These are phyloP conservation scores for Dictyostelium discoideum DNA, from an alignment of 78 protist species.

Conservation along the genomic window dicty_2.7 NC_007089.4:561001-561500, in stretches of 20 bases:
- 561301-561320: constrained; percentile 42
- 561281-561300: constrained; percentile 14
- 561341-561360: constrained; percentile 30
- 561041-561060: constrained; percentile 10
- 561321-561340: constrained; percentile 15
- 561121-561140: constrained; percentile 17
- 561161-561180: constrained; percentile 52
- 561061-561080: constrained; percentile 47
- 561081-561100: constrained; percentile 42
- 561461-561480: constrained; percentile 4
- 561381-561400: neutral
- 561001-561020: constrained; percentile 20
- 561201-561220: constrained; percentile 1
- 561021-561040: neutral
- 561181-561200: constrained; percentile 8
- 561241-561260: neutral
- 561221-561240: constrained; percentile 32
- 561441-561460: constrained; percentile 2
- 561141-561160: constrained; percentile 58
- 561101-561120: neutral
- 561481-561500: neutral
- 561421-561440: constrained; percentile 11
- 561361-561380: constrained; percentile 57
- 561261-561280: constrained; percentile 9
- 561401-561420: constrained; percentile 29